Percentiles rank a stretch among this genome's conserved stretches.
Evolutionary conservation across 805 yeast species (phyloP).

Genomic region (Candida oleophila): DNA sequence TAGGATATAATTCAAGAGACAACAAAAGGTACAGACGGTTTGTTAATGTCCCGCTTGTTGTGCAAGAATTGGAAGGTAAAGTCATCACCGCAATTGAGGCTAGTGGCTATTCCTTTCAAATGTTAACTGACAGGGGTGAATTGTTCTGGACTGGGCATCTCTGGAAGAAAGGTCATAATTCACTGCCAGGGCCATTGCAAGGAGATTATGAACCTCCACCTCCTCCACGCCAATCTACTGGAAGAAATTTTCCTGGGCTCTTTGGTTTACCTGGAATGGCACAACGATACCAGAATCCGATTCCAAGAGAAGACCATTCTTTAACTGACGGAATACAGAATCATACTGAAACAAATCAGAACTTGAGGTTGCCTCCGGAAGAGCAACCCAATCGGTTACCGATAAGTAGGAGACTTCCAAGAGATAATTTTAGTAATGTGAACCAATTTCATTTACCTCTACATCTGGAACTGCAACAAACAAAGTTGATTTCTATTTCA

Average conservation of each 20-base stretch:
- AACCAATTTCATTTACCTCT: constrained; percentile 19
- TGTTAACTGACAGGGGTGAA: constrained; percentile 55
- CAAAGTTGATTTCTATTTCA: constrained; percentile 46
- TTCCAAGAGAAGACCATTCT: background rate
- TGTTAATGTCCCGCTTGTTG: constrained; percentile 36
- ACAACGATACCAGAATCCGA: background rate
- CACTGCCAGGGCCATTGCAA: constrained; percentile 30
- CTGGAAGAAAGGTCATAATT: constrained; percentile 17
- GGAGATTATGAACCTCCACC: constrained; percentile 19
- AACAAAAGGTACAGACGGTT: constrained; percentile 9
- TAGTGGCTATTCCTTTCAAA: constrained; percentile 65
- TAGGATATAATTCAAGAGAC: constrained; percentile 39
- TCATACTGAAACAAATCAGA: constrained; percentile 14
- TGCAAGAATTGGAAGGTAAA: constrained; percentile 31
- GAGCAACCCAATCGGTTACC: constrained; percentile 6
- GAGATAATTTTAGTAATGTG: constrained; percentile 18
- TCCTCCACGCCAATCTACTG: background rate
- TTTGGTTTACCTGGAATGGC: background rate
- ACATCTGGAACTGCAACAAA: background rate
- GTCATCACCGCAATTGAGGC: constrained; percentile 50
- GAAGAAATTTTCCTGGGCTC: background rate
- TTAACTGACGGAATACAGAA: background rate
- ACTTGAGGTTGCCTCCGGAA: constrained; percentile 23
- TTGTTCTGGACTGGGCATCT: constrained; percentile 52
- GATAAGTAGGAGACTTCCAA: background rate